Base-by-base conservation (phyloP, 2,329 filamentous ascomycete genomes). In the Exophiala sideris region DNA sequence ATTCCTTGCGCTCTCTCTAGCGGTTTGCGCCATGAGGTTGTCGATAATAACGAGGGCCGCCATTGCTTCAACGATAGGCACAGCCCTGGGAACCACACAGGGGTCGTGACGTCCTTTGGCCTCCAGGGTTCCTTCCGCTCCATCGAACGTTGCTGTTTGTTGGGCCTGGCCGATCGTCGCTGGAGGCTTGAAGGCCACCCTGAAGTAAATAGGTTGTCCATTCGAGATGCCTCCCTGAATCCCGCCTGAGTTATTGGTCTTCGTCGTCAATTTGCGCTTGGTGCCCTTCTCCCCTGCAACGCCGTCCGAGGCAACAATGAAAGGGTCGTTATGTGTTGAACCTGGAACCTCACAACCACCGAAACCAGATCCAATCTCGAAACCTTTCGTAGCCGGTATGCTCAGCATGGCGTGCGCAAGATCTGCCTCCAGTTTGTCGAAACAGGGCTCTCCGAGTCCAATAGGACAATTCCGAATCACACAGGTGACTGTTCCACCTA, bases 191-290 rank as follows among this genome's bases (percentile, higher is more conserved):
- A 97, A 97, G 12, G 84, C 91, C 4, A 96, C 86, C 47, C 88
- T 85, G 82, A 97, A 97, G 80, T 94, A 97, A 75, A 97, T 90
- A 55, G 86, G 87, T 35, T 89, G 89, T 54, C 92, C 94, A 72
- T 97, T 97, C 47, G 88, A 87, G 73, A 97, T 97, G 48, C 92
- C 92, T 40, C 92, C 94, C 76, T 97, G 92, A 64, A 97, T 89
- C 60, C 92, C 94, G 10, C 92, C 92, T 2, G 87, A 92, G 78
- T 96, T 91, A 78, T 97, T 97, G 21, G 92, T 96, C 76, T 87
- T 88, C 52, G 92, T 96, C 7, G 85, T 86, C 49, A 96, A 80
- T 59, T 78, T 80, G 14, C 87, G 83, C 54, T 29, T 63, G 75
- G 71, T 12, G 79, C 70, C 29, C 77, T 77, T 18, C 73, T 71